These are phyloP conservation scores for Apiospora aurea DNA, from an alignment of 2,329 filamentous ascomycete genomes.

Conservation along the genomic window DNA sequence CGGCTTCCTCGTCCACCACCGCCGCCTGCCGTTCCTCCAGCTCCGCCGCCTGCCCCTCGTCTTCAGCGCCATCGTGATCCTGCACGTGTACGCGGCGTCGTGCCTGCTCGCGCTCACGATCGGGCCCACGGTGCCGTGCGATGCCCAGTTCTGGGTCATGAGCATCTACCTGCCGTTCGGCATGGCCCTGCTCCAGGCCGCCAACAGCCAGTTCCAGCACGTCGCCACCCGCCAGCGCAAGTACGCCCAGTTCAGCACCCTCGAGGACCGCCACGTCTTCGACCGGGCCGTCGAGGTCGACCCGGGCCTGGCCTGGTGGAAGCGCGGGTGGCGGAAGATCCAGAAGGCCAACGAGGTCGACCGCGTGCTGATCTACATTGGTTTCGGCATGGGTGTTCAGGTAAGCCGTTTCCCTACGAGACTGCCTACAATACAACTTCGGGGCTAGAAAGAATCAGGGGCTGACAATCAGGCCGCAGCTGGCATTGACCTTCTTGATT, in stretches of 20 bases:
- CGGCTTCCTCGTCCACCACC: constrained; percentile 34
- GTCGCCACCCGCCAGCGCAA: constrained; percentile 62
- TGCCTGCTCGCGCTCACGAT: constrained; percentile 43
- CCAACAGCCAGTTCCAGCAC: constrained; percentile 66
- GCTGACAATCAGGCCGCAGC: constrained; percentile 46
- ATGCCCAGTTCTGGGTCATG: constrained; percentile 72
- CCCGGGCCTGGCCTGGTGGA: constrained; percentile 26
- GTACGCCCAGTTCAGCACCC: constrained; percentile 39
- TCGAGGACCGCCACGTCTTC: constrained; percentile 29
- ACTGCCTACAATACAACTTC: constrained; percentile 40
- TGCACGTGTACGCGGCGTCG: constrained; percentile 34
- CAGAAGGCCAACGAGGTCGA: constrained; percentile 51
- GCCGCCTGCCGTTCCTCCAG: constrained; percentile 41
- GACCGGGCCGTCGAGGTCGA: constrained; percentile 32
- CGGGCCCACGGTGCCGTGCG: constrained; percentile 52
- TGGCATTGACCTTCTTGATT: constrained; percentile 64
- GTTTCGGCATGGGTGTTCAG: constrained; percentile 58
- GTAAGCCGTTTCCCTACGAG: background rate
- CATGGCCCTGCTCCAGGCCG: constrained; percentile 70
- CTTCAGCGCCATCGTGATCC: constrained; percentile 35
- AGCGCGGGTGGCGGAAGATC: constrained; percentile 42
- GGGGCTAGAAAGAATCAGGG: constrained; percentile 26
- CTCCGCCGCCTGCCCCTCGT: constrained; percentile 39
- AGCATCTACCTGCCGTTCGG: constrained; percentile 69
- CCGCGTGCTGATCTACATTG: constrained; percentile 58